Evolutionary conservation across 768 basidiomycete species (phyloP), one percentile per base, ranked within the genome.

Genomic region (Lentinula detonsa): DNA sequence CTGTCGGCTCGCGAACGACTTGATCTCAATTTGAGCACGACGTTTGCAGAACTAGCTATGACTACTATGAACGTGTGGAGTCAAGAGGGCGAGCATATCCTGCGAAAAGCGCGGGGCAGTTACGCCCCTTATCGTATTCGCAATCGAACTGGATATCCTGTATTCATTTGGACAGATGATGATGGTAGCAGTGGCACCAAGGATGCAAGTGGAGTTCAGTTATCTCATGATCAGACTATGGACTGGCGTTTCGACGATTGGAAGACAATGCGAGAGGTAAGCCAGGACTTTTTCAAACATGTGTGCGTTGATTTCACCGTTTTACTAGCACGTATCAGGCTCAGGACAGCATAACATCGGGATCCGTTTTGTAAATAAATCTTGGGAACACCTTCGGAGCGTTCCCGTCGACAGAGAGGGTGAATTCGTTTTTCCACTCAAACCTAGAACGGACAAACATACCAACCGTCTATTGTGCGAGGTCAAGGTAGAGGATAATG

Each of bases 161-260:
- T 99, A 43, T 81, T 87, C 35, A 74, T 99, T 9, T 95, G 93
- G 93, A 85, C 93, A 2, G 94, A 96, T 65, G 71, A 80, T 18
- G 90, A 91, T 52, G 81, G 82, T 39, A 81, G 67, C 65, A 65
- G 71, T 28, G 75, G 74, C 58, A 70, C 74, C 13, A 81, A 80
- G 50, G 82, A 85, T 61, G 70, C 76, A 2, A 77, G 78, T 34
- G 76, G 80, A 34, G 78, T 85, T 46, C 84, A 86, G 66, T 75
- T 99, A 40, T 75, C 83, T 18, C 83, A 93, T 64, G 88, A 90
- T 40, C 81, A 91, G 67, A 85, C 80, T 7, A 77, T 92, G 4
- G 95, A 98, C 60, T 98, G 97, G 97, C 81, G 97, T 59, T 98
- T 98, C 67, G 95, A 98, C 69, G 95, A 98, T 68, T 94, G 93